Conservation (phyloP, 164 flowering plant species). For the Kalanchoe fedtschenkoi region DNA sequence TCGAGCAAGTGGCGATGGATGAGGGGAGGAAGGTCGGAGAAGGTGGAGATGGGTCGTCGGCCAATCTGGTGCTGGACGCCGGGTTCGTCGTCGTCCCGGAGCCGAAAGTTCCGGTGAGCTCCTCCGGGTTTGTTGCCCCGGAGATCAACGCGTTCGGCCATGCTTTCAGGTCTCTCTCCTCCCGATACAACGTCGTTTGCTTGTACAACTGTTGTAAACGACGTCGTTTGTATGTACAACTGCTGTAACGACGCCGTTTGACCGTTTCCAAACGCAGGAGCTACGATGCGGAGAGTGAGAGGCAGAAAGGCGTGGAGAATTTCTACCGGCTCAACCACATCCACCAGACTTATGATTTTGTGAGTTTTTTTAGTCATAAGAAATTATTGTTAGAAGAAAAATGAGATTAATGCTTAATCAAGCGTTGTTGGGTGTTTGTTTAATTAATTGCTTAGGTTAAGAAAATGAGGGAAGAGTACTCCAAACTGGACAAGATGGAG, state of each 20-base stretch:
- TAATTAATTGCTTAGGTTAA: slow-evolving; percentile 31
- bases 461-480: slow-evolving; percentile 50
- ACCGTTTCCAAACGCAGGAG: slow-evolving; percentile 33
- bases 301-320: slow-evolving; percentile 40
- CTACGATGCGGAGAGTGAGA: slow-evolving; percentile 43
- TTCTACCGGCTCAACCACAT: slow-evolving; percentile 48
- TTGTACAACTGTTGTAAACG: no score
- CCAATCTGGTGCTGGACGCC: slow-evolving; percentile 34
- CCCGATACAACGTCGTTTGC: no score
- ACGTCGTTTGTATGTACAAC: no score
- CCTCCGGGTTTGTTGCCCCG: slow-evolving; percentile 38
- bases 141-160: slow-evolving; percentile 45
- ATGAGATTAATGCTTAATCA: not conserved
- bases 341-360: slow-evolving; percentile 43
- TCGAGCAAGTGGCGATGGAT: not conserved
- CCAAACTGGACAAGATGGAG: slow-evolving; percentile 34
- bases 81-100: slow-evolving; percentile 23
- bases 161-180: slow-evolving; percentile 34
- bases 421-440: no score
- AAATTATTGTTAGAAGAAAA: not conserved
- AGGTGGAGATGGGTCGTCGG: slow-evolving; percentile 6
- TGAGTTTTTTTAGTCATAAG: slow-evolving; percentile 18
- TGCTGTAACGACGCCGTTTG: no score
- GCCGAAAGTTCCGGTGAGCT: not conserved
- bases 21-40: not conserved